These are phyloP conservation scores for Cucumis sativus DNA, from an alignment of 306 rosid genomes.

Conservation along the genomic window DNA sequence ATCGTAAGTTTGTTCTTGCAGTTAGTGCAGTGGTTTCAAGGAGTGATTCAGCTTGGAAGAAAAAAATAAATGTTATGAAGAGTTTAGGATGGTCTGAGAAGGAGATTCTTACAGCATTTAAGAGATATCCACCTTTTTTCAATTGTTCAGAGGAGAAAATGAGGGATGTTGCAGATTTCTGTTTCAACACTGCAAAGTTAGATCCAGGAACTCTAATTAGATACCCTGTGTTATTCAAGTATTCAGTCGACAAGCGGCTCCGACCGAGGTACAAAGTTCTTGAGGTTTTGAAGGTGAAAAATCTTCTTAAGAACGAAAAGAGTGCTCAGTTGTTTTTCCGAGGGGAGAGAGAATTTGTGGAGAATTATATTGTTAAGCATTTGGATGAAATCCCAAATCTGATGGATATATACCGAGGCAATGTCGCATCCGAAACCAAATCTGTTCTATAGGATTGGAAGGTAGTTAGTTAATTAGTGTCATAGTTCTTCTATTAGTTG, in stretches of 20 bases:
- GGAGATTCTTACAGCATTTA: neutral
- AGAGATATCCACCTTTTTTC: neutral
- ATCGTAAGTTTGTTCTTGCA: neutral
- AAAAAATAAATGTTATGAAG: slow-evolving; percentile 7
- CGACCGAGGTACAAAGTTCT: slow-evolving; percentile 9
- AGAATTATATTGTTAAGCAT: no score
- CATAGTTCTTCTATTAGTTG: no score
- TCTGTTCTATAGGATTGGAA: no score
- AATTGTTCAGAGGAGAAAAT: slow-evolving; percentile 15
- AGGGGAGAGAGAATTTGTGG: neutral
- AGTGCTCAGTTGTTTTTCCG: neutral
- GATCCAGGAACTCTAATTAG: neutral
- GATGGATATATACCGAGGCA: no score
- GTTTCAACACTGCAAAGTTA: slow-evolving; percentile 5
- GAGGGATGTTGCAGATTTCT: slow-evolving; percentile 2
- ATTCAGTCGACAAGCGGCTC: neutral
- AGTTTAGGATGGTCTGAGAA: slow-evolving; percentile 18
- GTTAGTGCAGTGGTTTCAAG: neutral
- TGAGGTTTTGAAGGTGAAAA: slow-evolving; percentile 8
- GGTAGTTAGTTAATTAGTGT: no score
- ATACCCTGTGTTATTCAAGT: neutral
- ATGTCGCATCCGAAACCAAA: no score
- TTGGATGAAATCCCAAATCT: no score
- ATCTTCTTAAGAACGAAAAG: neutral
- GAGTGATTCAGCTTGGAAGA: slow-evolving; percentile 11